A percentile compares a stretch with the other conserved stretches of the same genome.
phyloP scores from a whole-genome alignment of 1,284 basidiomycete species.

The Pterulicium gracile region DNA sequence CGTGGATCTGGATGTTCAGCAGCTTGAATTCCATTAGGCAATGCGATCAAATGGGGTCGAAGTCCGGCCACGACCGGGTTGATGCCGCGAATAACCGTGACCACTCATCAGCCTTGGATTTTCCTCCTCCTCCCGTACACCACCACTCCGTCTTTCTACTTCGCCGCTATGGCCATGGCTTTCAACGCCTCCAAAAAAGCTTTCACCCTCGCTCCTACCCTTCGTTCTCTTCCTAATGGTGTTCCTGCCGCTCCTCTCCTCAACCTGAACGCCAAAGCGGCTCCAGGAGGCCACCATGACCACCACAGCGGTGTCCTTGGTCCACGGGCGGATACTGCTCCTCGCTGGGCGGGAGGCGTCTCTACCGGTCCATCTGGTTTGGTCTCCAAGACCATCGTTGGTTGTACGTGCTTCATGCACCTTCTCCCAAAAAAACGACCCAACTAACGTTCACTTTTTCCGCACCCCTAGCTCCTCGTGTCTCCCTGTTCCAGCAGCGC shows the following conservation, averaged over 20 bases:
- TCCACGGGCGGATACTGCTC: slow-evolving; percentile 56
- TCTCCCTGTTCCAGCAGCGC: slow-evolving; percentile 25
- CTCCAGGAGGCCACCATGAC: slow-evolving; percentile 51
- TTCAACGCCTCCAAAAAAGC: slow-evolving; percentile 68
- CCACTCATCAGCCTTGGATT: too few species aligned
- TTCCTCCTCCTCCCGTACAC: too few species aligned
- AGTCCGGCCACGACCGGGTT: too few species aligned
- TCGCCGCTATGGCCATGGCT: background rate
- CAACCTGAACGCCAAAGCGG: slow-evolving; percentile 57
- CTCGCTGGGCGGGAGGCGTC: slow-evolving; percentile 55
- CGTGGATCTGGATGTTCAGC: too few species aligned
- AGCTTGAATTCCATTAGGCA: too few species aligned
- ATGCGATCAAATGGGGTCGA: too few species aligned
- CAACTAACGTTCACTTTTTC: slow-evolving; percentile 3
- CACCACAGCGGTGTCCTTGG: slow-evolving; percentile 40
- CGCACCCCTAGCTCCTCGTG: background rate
- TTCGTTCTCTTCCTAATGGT: slow-evolving; percentile 66
- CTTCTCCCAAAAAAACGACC: too few species aligned
- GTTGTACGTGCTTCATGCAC: slow-evolving; percentile 48
- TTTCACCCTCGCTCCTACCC: slow-evolving; percentile 74
- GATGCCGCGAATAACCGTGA: too few species aligned
- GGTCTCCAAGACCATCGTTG: slow-evolving; percentile 55
- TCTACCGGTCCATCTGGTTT: slow-evolving; percentile 43
- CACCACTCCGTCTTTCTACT: background rate
- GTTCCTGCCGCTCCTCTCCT: slow-evolving; percentile 60